Percentiles rank a stretch among this genome's conserved stretches.
These are phyloP conservation scores for Tylopilus sp. DNA, from an alignment of 768 basidiomycete genomes.

Conservation along the genomic window DNA sequence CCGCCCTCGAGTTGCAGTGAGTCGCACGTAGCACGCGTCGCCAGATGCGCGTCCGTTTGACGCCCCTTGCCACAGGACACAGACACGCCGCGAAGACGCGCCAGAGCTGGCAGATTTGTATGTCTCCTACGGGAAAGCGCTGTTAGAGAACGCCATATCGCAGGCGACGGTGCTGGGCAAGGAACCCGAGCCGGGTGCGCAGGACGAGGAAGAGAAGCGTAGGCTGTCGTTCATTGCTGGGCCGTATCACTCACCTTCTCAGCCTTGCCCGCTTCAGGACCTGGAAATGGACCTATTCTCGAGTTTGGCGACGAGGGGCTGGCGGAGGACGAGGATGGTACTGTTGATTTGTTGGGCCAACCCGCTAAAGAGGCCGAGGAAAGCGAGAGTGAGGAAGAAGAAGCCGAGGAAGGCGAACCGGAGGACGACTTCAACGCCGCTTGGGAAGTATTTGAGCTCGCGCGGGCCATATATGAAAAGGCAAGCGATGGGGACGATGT, in stretches of 20 bases:
- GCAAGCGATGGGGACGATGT: constrained; percentile 55
- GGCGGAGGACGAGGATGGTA: constrained; percentile 50
- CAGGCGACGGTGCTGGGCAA: constrained; percentile 88
- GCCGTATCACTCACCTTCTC: neutral
- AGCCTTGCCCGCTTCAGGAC: constrained; percentile 29
- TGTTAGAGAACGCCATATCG: constrained; percentile 88
- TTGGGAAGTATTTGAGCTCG: constrained; percentile 97
- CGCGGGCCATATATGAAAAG: constrained; percentile 81
- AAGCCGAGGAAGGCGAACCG: constrained; percentile 71
- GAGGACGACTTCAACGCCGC: constrained; percentile 98
- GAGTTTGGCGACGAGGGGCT: constrained; percentile 84
- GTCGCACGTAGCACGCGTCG: constrained; percentile 32
- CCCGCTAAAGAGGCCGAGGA: constrained; percentile 49
- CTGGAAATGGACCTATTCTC: constrained; percentile 55
- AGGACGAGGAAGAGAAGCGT: constrained; percentile 43
- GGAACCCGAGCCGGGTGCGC: constrained; percentile 53
- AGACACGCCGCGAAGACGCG: constrained; percentile 73
- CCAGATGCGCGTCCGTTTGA: neutral
- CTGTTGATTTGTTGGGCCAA: constrained; percentile 64
- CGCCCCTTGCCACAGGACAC: constrained; percentile 56
- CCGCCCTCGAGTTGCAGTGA: constrained; percentile 79
- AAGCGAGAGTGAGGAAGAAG: constrained; percentile 40
- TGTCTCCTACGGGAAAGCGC: constrained; percentile 87
- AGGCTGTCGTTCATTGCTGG: neutral
- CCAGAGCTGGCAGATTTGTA: constrained; percentile 86